Evolutionary conservation across 1,284 basidiomycete species (phyloP).

Genomic region (Malassezia japonica): DNA sequence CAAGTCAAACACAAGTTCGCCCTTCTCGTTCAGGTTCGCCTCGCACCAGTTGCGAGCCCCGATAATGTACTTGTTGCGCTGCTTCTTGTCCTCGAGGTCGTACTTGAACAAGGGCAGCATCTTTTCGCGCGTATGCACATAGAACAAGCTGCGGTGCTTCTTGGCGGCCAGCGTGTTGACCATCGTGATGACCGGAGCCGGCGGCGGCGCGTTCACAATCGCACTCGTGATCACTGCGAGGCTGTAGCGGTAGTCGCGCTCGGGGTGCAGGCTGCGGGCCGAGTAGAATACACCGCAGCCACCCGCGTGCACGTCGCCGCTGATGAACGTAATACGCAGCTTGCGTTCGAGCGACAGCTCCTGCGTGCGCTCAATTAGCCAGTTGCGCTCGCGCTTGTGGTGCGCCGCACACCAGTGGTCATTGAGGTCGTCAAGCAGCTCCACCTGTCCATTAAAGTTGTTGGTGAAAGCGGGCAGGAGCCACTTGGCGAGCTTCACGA

Average conservation of each 20-base stretch:
- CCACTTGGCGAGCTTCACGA: conserved; percentile 40
- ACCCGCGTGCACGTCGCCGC: conserved; percentile 44
- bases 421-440: conserved; percentile 51
- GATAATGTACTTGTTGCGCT: conserved; percentile 60
- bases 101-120: conserved; percentile 66
- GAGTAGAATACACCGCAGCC: conserved; percentile 31
- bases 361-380: conserved; percentile 61
- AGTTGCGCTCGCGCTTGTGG: conserved; percentile 76
- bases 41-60: conserved; percentile 80
- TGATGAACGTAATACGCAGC: conserved; percentile 38
- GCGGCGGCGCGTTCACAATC: conserved; percentile 55
- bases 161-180: conserved; percentile 70
- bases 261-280: conserved; percentile 14
- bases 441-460: conserved; percentile 46
- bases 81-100: conserved; percentile 69
- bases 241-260: conserved; percentile 37
- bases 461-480: conserved; percentile 37
- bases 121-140: conserved; percentile 59
- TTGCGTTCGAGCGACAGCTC: conserved; percentile 32
- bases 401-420: conserved; percentile 60
- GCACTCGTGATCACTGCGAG: conserved; percentile 43
- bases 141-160: conserved; percentile 57
- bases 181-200: conserved; percentile 66
- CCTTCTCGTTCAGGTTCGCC: conserved; percentile 60
- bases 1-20: conserved; percentile 73